Percentiles rank a stretch among this genome's conserved stretches.
These are phyloP conservation scores for Saccharomycopsis microspora DNA, from an alignment of 805 yeast genomes.

Conservation along the genomic window DNA sequence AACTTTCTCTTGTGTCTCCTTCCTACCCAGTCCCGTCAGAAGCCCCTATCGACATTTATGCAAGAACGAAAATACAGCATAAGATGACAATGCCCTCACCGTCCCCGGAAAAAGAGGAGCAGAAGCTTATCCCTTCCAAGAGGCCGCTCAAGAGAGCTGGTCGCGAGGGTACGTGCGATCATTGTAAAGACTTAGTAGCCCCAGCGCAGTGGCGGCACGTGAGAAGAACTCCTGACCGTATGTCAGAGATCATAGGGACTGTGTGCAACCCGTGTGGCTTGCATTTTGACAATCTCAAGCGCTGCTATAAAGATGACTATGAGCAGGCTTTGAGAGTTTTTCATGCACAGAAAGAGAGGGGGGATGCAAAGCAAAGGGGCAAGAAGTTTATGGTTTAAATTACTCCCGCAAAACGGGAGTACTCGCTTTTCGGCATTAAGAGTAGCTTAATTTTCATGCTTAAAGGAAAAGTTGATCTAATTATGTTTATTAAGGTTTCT, in stretches of 20 bases:
- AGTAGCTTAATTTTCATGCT: no score
- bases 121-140: background rate
- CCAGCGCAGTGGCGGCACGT: slow-evolving; percentile 4
- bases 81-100: background rate
- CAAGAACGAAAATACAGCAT: background rate
- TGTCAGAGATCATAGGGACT: background rate
- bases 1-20: background rate
- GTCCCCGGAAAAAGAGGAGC: background rate
- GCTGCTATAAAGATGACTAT: background rate
- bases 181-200: background rate
- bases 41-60: background rate
- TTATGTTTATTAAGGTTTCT: no score
- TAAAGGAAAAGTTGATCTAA: no score
- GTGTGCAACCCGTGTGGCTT: slow-evolving; percentile 5
- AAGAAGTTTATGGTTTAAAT: background rate
- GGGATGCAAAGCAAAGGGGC: background rate
- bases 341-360: background rate
- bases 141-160: background rate
- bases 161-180: background rate
- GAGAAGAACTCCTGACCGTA: background rate
- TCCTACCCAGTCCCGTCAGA: background rate
- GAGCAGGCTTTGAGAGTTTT: background rate
- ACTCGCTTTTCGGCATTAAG: no score
- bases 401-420: no score
- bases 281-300: background rate